phyloP scores from a whole-genome alignment of 2,329 filamentous ascomycete species.

The Fusarium illudens region DNA sequence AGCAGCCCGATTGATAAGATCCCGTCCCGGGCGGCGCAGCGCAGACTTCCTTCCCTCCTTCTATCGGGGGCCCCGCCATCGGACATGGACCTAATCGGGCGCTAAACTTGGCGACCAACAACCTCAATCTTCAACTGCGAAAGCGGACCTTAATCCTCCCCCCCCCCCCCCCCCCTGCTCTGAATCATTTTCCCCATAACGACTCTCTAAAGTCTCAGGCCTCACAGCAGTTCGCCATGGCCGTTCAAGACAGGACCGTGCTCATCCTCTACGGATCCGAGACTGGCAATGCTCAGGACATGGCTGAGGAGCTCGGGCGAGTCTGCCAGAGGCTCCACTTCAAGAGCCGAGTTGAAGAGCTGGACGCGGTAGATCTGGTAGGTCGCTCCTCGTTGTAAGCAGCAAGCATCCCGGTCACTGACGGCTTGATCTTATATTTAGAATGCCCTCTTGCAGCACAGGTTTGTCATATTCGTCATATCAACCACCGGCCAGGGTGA shows the following conservation, averaged over 20 bases:
- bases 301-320: slow-evolving; percentile 83
- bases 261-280: slow-evolving; percentile 93
- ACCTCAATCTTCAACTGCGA: slow-evolving; percentile 8
- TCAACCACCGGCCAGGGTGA: slow-evolving; percentile 97
- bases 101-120: slow-evolving; percentile 22
- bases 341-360: slow-evolving; percentile 75
- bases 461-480: slow-evolving; percentile 78
- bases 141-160: no score
- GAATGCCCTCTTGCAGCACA: slow-evolving; percentile 60
- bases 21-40: slow-evolving; percentile 3
- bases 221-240: slow-evolving; percentile 37
- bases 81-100: slow-evolving; percentile 32
- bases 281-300: slow-evolving; percentile 92
- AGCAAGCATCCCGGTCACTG: slow-evolving; percentile 2
- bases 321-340: slow-evolving; percentile 82
- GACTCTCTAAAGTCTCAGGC: neutral
- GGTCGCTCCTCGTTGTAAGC: slow-evolving; percentile 44
- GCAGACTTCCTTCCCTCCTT: slow-evolving; percentile 3
- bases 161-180: neutral
- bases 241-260: slow-evolving; percentile 50
- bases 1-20: slow-evolving; percentile 37
- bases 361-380: slow-evolving; percentile 81
- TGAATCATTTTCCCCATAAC: neutral
- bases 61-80: slow-evolving; percentile 28
- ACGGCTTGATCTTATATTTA: slow-evolving; percentile 43